Conservation (phyloP, 2,329 filamentous ascomycete species). For the Exophiala xenobiotica region DNA sequence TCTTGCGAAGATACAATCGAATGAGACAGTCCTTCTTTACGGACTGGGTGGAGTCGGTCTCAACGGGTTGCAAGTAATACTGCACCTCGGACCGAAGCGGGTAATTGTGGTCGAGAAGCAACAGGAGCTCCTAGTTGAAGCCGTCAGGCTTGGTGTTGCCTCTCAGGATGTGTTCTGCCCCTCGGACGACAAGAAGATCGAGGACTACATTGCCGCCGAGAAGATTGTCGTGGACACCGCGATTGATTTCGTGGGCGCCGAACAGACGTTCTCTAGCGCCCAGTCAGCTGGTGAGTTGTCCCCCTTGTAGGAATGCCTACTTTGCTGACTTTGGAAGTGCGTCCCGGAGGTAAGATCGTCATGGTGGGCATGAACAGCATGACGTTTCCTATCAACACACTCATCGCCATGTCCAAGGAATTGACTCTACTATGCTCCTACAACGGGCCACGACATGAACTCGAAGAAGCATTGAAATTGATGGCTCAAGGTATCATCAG, state of each 20-base stretch:
- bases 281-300: conserved; percentile 3
- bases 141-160: conserved; percentile 9
- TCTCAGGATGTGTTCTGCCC: conserved; percentile 2
- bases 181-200: neutral
- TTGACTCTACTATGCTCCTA: conserved; percentile 6
- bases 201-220: neutral
- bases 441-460: conserved; percentile 6
- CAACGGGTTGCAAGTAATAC: conserved; percentile 8
- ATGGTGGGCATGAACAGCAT: conserved; percentile 3
- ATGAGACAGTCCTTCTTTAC: conserved; percentile 6
- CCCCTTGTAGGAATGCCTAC: neutral
- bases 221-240: conserved; percentile 7
- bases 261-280: conserved; percentile 2
- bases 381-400: neutral
- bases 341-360: conserved; percentile 6
- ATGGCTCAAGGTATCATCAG: conserved; percentile 5
- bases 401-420: conserved; percentile 4
- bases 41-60: conserved; percentile 12
- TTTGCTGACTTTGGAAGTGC: neutral
- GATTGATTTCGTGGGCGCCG: conserved; percentile 7
- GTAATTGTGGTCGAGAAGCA: conserved; percentile 8
- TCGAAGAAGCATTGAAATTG: conserved; percentile 2
- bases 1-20: conserved; percentile 1
- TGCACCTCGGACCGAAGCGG: neutral
- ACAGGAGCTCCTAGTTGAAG: conserved; percentile 10